phyloP scores from a whole-genome alignment of 78 protist species.

The Isochrysis galbana region DNA sequence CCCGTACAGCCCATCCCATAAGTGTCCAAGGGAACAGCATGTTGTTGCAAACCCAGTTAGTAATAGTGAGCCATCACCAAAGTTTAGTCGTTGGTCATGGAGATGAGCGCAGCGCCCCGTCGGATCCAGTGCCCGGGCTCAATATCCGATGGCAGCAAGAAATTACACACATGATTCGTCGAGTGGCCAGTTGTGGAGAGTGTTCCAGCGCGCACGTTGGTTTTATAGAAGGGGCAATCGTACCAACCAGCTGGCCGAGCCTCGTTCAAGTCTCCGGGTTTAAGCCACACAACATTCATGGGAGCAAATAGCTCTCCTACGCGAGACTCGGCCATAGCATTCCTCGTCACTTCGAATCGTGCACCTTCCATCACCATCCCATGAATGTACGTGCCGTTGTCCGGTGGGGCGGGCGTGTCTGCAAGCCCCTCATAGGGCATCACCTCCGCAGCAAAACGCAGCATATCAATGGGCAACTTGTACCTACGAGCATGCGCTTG shows the following conservation, averaged over 20 bases:
- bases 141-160: not conserved
- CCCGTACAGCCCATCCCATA: no score
- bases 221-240: slow-evolving; percentile 80
- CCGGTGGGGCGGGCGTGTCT: slow-evolving; percentile 50
- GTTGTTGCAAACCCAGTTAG: no score
- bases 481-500: slow-evolving; percentile 62
- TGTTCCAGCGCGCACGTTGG: slow-evolving; percentile 67
- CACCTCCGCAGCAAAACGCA: slow-evolving; percentile 38
- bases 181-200: slow-evolving; percentile 51
- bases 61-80: no score
- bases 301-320: slow-evolving; percentile 28
- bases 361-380: slow-evolving; percentile 58
- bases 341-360: slow-evolving; percentile 23
- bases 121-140: slow-evolving; percentile 37
- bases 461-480: slow-evolving; percentile 55
- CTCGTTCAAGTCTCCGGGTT: slow-evolving; percentile 36
- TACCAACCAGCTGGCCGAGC: slow-evolving; percentile 12
- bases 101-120: slow-evolving; percentile 39
- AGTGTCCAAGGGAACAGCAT: no score
- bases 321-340: slow-evolving; percentile 20
- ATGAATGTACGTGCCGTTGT: slow-evolving; percentile 44
- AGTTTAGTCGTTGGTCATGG: slow-evolving; percentile 32
- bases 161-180: slow-evolving; percentile 38
- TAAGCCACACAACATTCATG: not conserved
- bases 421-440: slow-evolving; percentile 46